Conservation (phyloP, 768 basidiomycete genomes). For the Boletus tomentosulus region DNA sequence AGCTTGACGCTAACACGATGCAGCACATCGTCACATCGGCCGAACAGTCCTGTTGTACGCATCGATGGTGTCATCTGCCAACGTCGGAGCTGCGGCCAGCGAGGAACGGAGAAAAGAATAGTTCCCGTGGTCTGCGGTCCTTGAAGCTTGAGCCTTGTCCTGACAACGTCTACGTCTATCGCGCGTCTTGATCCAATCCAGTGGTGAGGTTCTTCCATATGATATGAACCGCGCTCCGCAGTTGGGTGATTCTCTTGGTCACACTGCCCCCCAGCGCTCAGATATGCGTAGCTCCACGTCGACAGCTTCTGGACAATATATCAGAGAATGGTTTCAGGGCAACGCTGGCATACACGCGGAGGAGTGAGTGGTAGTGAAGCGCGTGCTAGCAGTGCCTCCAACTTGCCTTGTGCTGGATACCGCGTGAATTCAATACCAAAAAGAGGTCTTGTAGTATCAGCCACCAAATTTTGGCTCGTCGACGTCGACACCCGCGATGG, state of each 20-base stretch:
- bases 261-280: conserved; percentile 7
- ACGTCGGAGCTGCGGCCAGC: neutral
- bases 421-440: conserved; percentile 7
- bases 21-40: neutral
- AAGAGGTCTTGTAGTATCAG: neutral
- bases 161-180: neutral
- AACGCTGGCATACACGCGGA: no score
- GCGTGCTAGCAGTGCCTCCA: neutral
- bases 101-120: neutral
- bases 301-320: neutral
- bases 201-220: conserved; percentile 1
- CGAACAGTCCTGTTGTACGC: neutral
- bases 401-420: no score
- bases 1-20: neutral
- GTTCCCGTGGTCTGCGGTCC: neutral
- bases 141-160: neutral
- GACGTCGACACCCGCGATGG: conserved; percentile 39
- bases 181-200: neutral
- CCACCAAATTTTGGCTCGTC: conserved; percentile 22
- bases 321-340: neutral
- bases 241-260: neutral
- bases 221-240: neutral
- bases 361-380: neutral
- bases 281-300: neutral
- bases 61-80: neutral